Percentiles rank a stretch among this genome's conserved stretches.
Evolutionary conservation across 768 basidiomycete genomes (phyloP).

Genomic region (Mycena crocata): DNA sequence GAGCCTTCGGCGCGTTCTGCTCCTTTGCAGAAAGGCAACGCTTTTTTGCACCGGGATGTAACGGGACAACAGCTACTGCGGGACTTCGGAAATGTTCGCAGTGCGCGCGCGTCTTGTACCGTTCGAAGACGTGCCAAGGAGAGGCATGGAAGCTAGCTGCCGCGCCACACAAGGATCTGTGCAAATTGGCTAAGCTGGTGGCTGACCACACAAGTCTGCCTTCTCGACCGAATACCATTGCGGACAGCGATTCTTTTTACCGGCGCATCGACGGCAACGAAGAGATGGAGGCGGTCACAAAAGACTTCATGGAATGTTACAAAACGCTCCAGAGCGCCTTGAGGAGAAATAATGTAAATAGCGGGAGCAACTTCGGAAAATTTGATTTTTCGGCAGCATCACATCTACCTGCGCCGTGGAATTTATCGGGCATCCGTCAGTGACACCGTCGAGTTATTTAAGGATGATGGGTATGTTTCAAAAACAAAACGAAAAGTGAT

Average conservation of each 20-base stretch:
- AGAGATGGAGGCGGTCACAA: conserved; percentile 1
- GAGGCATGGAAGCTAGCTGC: neutral
- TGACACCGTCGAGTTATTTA: too few relatives aligned
- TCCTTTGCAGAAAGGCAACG: neutral
- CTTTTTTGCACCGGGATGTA: neutral
- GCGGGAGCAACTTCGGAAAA: too few relatives aligned
- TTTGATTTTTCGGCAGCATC: too few relatives aligned
- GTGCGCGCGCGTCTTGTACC: neutral
- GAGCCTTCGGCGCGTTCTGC: neutral
- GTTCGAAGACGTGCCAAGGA: conserved; percentile 1
- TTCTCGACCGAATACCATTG: neutral
- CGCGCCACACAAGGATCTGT: neutral
- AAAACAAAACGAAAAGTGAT: neutral
- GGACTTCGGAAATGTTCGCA: neutral
- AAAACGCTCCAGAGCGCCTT: too few relatives aligned
- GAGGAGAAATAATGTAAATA: too few relatives aligned
- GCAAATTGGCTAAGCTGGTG: neutral
- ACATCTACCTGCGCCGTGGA: too few relatives aligned
- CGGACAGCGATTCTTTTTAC: neutral
- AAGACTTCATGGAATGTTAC: neutral
- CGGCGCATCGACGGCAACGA: neutral
- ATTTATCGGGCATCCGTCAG: too few relatives aligned
- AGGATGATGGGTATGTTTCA: too few relatives aligned
- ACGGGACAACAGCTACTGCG: neutral
- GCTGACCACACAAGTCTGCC: neutral